Evolutionary conservation across 306 rosid species (phyloP), one percentile per base, ranked within the genome.

Genomic region (Quercus rubra): DNA sequence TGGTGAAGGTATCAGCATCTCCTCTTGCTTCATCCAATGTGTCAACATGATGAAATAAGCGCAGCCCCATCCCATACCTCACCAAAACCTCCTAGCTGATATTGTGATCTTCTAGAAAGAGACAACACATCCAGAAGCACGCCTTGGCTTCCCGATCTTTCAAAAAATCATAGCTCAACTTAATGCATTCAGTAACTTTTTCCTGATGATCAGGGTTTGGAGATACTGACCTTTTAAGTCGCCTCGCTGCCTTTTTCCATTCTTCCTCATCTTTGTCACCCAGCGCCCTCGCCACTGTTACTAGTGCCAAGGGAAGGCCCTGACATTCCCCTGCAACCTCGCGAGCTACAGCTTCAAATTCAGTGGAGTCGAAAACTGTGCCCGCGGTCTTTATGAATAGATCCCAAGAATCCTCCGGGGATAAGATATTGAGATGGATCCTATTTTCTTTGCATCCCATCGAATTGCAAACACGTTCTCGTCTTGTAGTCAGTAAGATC

Each of bases 221-320:
- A 18, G n/a, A 17, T 11, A 3, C 21, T 0, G 79, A 58, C n/a
- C 27, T 73, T 55, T 66, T 1, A 20, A 84, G 71, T 54, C 18
- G 9, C 55, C 4, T 23, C 0, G 63, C 21, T 23, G 73, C 59
- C 33, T 33, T 43, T 23, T 55, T 2, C 88, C 87, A 84, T 27
- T 51, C 80, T 3, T 66, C 70, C 11, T 25, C 3, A 20, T 74
- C 77, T 54, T 85, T 82, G 55, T 76, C 80, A 55, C 69, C 77
- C 8, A 81, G 76, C 18, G 83, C 81, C 55, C 41, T 74, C 54
- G 79, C 83, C 30, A 81, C 76, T 13, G 81, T 21, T 13, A 70
- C 72, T 19, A 85, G 77, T 1, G 83, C 78, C 15, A 82, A 74
- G 0, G 88, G 88, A 64, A 85, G 77, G 30, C 81, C 83, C 14